A percentile compares a stretch with the other conserved stretches of the same genome.
phyloP scores from a whole-genome alignment of 202 grass and related monocot species.

The Dendrocalamus latiflorus region DNA sequence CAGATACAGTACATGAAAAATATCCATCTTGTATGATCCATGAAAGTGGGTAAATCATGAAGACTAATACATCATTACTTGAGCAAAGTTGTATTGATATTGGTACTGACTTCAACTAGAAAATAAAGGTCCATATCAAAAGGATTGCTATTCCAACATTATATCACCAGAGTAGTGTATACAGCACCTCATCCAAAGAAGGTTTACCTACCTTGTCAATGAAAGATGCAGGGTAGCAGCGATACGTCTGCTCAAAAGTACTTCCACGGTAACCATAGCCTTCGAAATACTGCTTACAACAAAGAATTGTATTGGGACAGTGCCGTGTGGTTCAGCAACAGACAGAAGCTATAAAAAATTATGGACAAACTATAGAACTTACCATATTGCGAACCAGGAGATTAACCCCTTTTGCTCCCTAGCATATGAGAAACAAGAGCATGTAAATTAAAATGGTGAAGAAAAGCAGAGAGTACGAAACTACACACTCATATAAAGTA shows the following conservation, averaged over 20 bases:
- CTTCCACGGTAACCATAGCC: slow-evolving; percentile 80
- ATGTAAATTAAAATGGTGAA: not conserved
- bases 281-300: slow-evolving; percentile 56
- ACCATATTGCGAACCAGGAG: slow-evolving; percentile 34
- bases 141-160: not conserved
- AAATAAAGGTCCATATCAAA: not conserved
- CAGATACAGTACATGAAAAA: not conserved
- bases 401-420: slow-evolving; percentile 26
- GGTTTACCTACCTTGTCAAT: slow-evolving; percentile 82
- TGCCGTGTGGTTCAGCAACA: not conserved
- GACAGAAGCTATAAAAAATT: not conserved
- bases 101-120: not conserved
- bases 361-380: not conserved
- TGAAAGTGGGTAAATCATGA: slow-evolving; percentile 12
- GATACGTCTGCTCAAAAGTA: slow-evolving; percentile 93
- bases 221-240: slow-evolving; percentile 91
- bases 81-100: not conserved
- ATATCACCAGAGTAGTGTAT: not conserved
- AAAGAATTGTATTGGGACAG: slow-evolving; percentile 20
- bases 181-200: slow-evolving; percentile 10
- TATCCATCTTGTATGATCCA: not conserved
- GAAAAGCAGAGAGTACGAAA: not conserved
- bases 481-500: not conserved
- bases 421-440: not conserved
- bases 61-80: not conserved